Percentiles rank a stretch among this genome's conserved stretches.
phyloP scores from a whole-genome alignment of 1,284 basidiomycete genomes.

The Melampsora americana region DNA sequence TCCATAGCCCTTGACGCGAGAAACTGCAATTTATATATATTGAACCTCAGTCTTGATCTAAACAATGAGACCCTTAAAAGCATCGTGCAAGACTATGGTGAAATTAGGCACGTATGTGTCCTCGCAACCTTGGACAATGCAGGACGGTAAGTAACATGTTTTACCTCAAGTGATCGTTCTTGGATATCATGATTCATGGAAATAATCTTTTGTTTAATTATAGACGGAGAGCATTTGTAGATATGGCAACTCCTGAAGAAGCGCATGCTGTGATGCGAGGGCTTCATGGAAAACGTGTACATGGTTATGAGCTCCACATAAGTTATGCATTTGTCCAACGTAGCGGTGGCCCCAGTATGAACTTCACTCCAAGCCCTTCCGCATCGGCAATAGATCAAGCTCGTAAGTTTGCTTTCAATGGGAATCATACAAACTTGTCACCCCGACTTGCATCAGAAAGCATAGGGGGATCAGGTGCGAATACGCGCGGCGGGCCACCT shows the following conservation, averaged over 20 bases:
- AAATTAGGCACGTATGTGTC: slow-evolving; percentile 42
- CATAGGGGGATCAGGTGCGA: background rate
- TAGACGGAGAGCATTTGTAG: slow-evolving; percentile 42
- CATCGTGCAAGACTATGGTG: slow-evolving; percentile 24
- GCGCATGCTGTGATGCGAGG: slow-evolving; percentile 28
- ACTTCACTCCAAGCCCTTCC: background rate
- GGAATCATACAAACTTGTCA: background rate
- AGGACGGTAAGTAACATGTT: slow-evolving; percentile 16
- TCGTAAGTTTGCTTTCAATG: background rate
- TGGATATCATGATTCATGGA: too few relatives aligned
- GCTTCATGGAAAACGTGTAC: slow-evolving; percentile 39
- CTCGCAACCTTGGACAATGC: slow-evolving; percentile 43
- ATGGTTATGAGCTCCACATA: slow-evolving; percentile 40
- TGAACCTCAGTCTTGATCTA: slow-evolving; percentile 41
- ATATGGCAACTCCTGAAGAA: slow-evolving; percentile 43
- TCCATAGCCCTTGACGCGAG: background rate
- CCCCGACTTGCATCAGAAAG: background rate
- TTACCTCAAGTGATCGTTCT: background rate
- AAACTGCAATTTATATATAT: slow-evolving; percentile 40
- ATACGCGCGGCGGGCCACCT: background rate
- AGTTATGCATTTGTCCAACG: slow-evolving; percentile 43
- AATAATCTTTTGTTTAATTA: background rate
- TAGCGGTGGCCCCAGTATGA: slow-evolving; percentile 33
- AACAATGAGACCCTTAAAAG: slow-evolving; percentile 35
- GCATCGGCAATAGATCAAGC: slow-evolving; percentile 1